Base-by-base conservation (phyloP, 2,329 filamentous ascomycete species). In the Colletotrichum liaoningense region DNA sequence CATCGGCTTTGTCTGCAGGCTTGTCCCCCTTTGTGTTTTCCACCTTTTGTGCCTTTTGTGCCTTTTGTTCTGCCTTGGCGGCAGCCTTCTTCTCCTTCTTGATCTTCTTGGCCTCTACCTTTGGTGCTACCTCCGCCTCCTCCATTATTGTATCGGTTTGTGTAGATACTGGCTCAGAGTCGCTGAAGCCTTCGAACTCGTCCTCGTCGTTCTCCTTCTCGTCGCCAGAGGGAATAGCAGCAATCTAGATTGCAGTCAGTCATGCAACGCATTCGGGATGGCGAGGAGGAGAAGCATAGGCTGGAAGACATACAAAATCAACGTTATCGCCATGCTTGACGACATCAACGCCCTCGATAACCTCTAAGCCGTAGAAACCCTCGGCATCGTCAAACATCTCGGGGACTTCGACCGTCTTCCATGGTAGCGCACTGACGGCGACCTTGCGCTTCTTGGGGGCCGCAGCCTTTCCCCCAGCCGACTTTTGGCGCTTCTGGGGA, bases 291-390 rank as follows among this genome's bases (percentile, higher is more conserved):
- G 22, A 0, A 3, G 5, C 14, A 14, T 4, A 1, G 22, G 28
- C 2, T 8, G 6, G 0, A 16, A 7, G 11, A 80, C 84, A 69
- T 77, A 92, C 84, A 82, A 93, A 92, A 78, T 88, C 86, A 33
- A 92, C 82, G 6, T 84, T 87, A 65, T 87, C 84, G 8, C 91
- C 91, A 35, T 92, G 87, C 74, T 88, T 90, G 55, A 97, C 86
- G n/a, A 99, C 88, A 35, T 98, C 94, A 1, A 99, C 94, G 64
- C 94, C 95, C 19, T 97, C 94, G 59, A 98, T 93, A 79, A 98
- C 95, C 79, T 99, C 95, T 1, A 99, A 85, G 0, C 94, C 95
- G 78, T 93, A 97, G 81, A 99, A 98, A 0, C 97, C 97, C 76
- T 97, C 95, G n/a, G 94, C 94, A 83, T 98, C 94, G 58, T 96